Evolutionary conservation across 1,139 yeast species (phyloP), one percentile per base, ranked within the genome.

Genomic region (Yamadazyma dendronema): DNA sequence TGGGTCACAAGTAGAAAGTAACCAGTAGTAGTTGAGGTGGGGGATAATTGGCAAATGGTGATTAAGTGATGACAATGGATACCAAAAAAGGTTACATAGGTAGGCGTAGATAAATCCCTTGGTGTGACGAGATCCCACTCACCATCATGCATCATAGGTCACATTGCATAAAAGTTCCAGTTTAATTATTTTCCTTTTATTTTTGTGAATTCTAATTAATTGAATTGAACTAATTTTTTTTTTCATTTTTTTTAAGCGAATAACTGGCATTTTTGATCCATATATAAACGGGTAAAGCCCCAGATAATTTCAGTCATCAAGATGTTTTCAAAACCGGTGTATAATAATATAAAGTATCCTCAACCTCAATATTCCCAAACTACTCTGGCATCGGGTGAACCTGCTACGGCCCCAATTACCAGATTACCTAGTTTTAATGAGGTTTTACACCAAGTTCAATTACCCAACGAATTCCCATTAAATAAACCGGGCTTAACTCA

Each of bases 371-470:
- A 47, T 30, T 9, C 22, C 9, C 22, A 7, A 9, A 19, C 22
- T 9, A 19, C 8, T 19, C 41, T 43, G 13, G 9, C 37, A 25
- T 28, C 39, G 33, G 21, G 38, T 25, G 34, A 7, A 9, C 6
- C 22, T 9, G 9, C 8, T 19, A 39, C 43, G 13, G 9, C 37
- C 24, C 26, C 39, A 14, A 34, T 35, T 17, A 46, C 55, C 3
- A 47, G 50, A 22, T 53, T 67, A 31, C 73, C 73, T 8, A 63
- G 70, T 9, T 67, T 67, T 47, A 61, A 46, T 36, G 73, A 67
- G 46, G 56, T 67, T 35, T 43, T 67, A 17, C 65, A 67, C 1
- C 58, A 64, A 22, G 62, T 67, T 21, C 71, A 69, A 21, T 51
- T 61, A 34, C 64, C 67, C 4, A 53, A 47, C 12, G 66, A 61